A percentile compares a stretch with the other conserved stretches of the same genome.
Evolutionary conservation across 805 yeast genomes (phyloP).

Genomic region (Saccharomyces paradoxus): DNA sequence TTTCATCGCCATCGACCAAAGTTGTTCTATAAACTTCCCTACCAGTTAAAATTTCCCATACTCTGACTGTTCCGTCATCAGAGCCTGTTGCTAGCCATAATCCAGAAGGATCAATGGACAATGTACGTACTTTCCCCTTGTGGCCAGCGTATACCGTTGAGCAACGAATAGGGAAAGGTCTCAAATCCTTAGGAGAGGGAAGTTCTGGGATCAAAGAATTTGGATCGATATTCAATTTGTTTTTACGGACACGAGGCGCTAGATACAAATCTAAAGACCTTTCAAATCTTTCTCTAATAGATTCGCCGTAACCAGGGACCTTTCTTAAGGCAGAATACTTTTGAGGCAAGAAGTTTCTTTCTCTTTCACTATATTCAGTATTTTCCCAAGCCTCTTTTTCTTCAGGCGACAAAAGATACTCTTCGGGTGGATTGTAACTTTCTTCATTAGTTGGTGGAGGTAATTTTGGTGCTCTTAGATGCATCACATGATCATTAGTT

Average conservation of each 20-base stretch:
- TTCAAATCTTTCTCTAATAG: slow-evolving; percentile 85
- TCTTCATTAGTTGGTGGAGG: slow-evolving; percentile 96
- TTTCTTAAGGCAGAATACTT: slow-evolving; percentile 75
- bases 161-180: slow-evolving; percentile 92
- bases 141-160: slow-evolving; percentile 84
- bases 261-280: slow-evolving; percentile 86
- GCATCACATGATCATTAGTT: slow-evolving; percentile 70
- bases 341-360: slow-evolving; percentile 70
- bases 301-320: slow-evolving; percentile 87
- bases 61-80: slow-evolving; percentile 88
- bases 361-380: slow-evolving; percentile 69
- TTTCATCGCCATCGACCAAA: slow-evolving; percentile 41
- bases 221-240: slow-evolving; percentile 88
- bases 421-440: slow-evolving; percentile 95
- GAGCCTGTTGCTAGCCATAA: slow-evolving; percentile 96
- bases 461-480: slow-evolving; percentile 85
- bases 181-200: slow-evolving; percentile 91
- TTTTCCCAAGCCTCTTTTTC: slow-evolving; percentile 67
- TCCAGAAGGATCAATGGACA: slow-evolving; percentile 83
- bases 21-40: slow-evolving; percentile 75
- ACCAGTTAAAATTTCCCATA: slow-evolving; percentile 97
- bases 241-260: slow-evolving; percentile 92
- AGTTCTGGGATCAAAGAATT: slow-evolving; percentile 91
- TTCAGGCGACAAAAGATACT: slow-evolving; percentile 73
- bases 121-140: slow-evolving; percentile 66